Conservation (phyloP, 805 yeast species). For the Lachancea kluyveri region DNA sequence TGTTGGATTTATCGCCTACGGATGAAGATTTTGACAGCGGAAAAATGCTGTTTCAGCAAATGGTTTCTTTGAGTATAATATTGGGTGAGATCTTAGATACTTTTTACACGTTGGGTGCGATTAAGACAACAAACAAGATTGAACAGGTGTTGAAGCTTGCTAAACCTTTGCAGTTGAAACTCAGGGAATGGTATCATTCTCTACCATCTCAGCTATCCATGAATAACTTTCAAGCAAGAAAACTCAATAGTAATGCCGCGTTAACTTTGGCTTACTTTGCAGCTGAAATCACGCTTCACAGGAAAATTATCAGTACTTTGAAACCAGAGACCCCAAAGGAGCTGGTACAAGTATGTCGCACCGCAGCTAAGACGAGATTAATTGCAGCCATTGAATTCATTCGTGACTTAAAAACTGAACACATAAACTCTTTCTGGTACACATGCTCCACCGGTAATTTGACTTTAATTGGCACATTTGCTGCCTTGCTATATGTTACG, state of each 20-base stretch:
- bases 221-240: conserved; percentile 52
- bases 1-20: conserved; percentile 25
- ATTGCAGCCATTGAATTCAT: conserved; percentile 79
- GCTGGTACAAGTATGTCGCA: conserved; percentile 61
- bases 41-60: conserved; percentile 57
- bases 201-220: conserved; percentile 59
- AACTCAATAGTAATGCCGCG: conserved; percentile 68
- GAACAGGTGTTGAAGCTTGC: conserved; percentile 69
- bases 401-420: conserved; percentile 69
- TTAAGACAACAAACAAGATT: conserved; percentile 48
- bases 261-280: conserved; percentile 83
- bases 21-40: conserved; percentile 64
- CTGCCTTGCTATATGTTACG: conserved; percentile 71
- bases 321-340: conserved; percentile 42
- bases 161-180: conserved; percentile 68
- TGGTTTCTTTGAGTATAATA: conserved; percentile 61
- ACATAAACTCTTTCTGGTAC: conserved; percentile 87
- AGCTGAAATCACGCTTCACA: conserved; percentile 79
- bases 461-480: conserved; percentile 81
- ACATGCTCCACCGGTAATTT: conserved; percentile 72
- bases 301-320: conserved; percentile 61
- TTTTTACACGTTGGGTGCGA: conserved; percentile 66
- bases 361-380: conserved; percentile 79
- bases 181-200: conserved; percentile 74
- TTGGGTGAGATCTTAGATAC: conserved; percentile 65